Evolutionary conservation across 2,329 filamentous ascomycete genomes (phyloP), one percentile per base, ranked within the genome.

Genomic region (Paraphaeosphaeria sporulosa): DNA sequence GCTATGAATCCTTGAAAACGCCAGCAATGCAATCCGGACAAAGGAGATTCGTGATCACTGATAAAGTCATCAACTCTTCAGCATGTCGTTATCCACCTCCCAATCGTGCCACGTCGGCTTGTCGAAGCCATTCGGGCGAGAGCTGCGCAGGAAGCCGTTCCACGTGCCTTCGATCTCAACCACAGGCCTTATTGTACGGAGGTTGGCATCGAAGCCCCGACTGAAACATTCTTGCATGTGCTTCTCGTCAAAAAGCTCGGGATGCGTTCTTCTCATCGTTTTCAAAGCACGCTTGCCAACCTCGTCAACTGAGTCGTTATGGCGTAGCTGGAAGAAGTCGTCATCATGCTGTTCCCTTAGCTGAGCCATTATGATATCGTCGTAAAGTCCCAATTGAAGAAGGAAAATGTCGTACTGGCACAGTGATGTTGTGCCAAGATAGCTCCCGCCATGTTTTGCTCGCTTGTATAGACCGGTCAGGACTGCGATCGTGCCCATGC

Each of bases 321-420:
- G 87, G 3, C 86, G 77, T 54, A 90, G 71, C 6, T 79, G 76
- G 30, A 88, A 83, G 67, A 90, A 89, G 1, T 85, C 82, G 0
- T 78, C 71, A 0, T 84, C 83, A 60, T 83, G 82, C 36, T 81
- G 76, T 40, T 76, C 75, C 21, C 84, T 81, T 21, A 90, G 74
- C 53, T 80, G 66, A 12, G 81, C 75, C 75, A 89, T 85, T 1
- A 89, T 81, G 0, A 80, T 73, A 0, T 80, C 77, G 0, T 85
- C 79, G 61, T 90, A 86, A 42, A 85, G 74, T 0, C 89, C 89
- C 0, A 87, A 81, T 19, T 84, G 82, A 68, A 90, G 84, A 23
- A 91, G 82, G 2, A 89, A 83, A 1, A 90, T 81, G 63, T 92
- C 88, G 71, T 91, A 91, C 67, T 91, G 89, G 68, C 88, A 82